A percentile compares a stretch with the other conserved stretches of the same genome.
Conservation (phyloP, 2,329 filamentous ascomycete species). For the Claviceps monticola region DNA sequence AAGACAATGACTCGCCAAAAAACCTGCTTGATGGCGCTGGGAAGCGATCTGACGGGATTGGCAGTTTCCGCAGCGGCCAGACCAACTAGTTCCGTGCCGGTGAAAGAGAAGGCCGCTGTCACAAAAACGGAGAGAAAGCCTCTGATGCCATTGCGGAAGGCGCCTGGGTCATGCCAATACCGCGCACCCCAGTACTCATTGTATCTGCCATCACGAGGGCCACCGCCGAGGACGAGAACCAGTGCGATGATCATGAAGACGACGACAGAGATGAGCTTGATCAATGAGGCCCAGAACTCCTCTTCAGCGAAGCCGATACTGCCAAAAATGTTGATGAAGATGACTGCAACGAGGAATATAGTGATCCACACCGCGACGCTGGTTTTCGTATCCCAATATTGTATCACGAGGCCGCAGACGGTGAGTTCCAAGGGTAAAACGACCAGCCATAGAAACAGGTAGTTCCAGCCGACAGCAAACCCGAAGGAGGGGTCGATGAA, state of each 20-base stretch:
- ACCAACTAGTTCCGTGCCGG: slow-evolving; percentile 55
- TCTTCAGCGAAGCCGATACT: slow-evolving; percentile 40
- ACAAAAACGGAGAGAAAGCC: slow-evolving; percentile 58
- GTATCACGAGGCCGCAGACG: slow-evolving; percentile 35
- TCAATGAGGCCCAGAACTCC: slow-evolving; percentile 39
- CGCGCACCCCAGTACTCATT: slow-evolving; percentile 28
- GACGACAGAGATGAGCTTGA: slow-evolving; percentile 43
- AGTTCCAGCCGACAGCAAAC: slow-evolving; percentile 36
- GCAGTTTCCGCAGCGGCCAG: slow-evolving; percentile 54
- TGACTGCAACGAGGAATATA: slow-evolving; percentile 35
- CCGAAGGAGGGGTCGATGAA: slow-evolving; percentile 50
- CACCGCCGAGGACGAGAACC: slow-evolving; percentile 43
- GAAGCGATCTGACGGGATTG: slow-evolving; percentile 57
- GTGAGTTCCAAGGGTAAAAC: slow-evolving; percentile 37
- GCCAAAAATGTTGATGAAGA: slow-evolving; percentile 40
- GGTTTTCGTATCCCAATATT: slow-evolving; percentile 35
- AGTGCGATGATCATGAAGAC: slow-evolving; percentile 50
- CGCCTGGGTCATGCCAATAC: slow-evolving; percentile 29
- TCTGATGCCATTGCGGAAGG: slow-evolving; percentile 56
- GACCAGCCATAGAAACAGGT: slow-evolving; percentile 34
- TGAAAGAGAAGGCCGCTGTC: slow-evolving; percentile 54
- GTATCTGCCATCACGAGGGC: slow-evolving; percentile 30
- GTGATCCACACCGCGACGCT: slow-evolving; percentile 38
- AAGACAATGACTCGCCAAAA: slow-evolving; percentile 40
- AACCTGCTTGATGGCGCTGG: slow-evolving; percentile 66